phyloP scores from a whole-genome alignment of 768 basidiomycete species.

The Paxillus involutus region DNA sequence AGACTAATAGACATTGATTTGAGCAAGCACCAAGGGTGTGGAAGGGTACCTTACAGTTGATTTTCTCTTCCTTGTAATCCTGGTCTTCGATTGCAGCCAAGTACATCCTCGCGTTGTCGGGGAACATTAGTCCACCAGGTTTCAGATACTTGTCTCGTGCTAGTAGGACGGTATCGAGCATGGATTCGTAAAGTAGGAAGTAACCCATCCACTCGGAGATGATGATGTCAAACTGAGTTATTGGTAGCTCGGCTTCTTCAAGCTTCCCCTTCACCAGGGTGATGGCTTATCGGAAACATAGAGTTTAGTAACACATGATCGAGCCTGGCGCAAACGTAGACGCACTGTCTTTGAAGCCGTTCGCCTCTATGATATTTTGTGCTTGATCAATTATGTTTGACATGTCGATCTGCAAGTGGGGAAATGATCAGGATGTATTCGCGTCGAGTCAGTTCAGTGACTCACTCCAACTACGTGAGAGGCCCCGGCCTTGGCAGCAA shows the following conservation, averaged over 20 bases:
- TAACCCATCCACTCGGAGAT: constrained; percentile 99
- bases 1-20: constrained; percentile 57
- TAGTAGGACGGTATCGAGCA: constrained; percentile 97
- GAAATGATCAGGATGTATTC: constrained; percentile 12
- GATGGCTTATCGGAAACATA: constrained; percentile 56
- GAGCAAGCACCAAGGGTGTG: not conserved
- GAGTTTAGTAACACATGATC: constrained; percentile 3
- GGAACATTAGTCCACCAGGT: constrained; percentile 89
- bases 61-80: constrained; percentile 99
- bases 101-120: constrained; percentile 90
- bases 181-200: constrained; percentile 97
- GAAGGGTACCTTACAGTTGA: constrained; percentile 69
- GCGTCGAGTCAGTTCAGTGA: constrained; percentile 11
- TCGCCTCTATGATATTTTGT: constrained; percentile 92
- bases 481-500: constrained; percentile 94
- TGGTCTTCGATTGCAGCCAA: constrained; percentile 98
- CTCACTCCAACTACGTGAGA: constrained; percentile 89
- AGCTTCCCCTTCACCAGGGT: constrained; percentile 98
- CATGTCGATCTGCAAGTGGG: constrained; percentile 85
- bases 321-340: constrained; percentile 12
- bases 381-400: constrained; percentile 99
- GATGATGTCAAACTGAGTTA: constrained; percentile 95
- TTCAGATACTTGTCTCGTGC: constrained; percentile 97
- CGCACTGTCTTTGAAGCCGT: constrained; percentile 94
- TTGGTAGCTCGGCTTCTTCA: constrained; percentile 87